Evolutionary conservation across 2,329 filamentous ascomycete genomes (phyloP), one percentile per base, ranked within the genome.

Genomic region (Neonectria magnoliae): DNA sequence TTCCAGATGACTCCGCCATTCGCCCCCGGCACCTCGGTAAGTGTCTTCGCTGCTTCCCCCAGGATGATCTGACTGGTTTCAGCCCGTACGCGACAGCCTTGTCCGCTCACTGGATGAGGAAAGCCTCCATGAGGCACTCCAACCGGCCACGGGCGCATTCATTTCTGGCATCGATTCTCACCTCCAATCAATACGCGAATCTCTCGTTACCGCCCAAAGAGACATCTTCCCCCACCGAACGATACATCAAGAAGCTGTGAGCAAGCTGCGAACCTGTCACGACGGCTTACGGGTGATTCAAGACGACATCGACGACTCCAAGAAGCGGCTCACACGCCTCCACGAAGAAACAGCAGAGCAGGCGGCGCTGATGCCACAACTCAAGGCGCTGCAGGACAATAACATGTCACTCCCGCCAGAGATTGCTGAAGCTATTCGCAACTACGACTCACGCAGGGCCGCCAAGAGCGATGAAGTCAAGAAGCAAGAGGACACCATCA

Each of bases 161-260:
- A 53, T 65, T 11, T 56, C 72, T 1, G 68, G 72, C 50, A 70
- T 74, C 51, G 69, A 74, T 13, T 62, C 64, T 31, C 70, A 74
- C 53, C 62, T 71, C 20, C 66, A 66, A n/a, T 62, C 71, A 11
- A 65, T 74, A 55, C 72, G 65, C 31, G 60, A 70, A 9, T 68
- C 72, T 9, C 66, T 74, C n/a, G 58, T 62, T 7, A 56, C 64
- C 20, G 71, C 66, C 2, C 72, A 74, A 14, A 72, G 72, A 51
- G 72, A 74, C 29, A 68, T 74, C 36, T 73, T 72, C n/a, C 72
- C 72, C 2, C 72, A 73, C n/a, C 73, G 72, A 41, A 69, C 72
- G 6, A 66, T 64, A 9, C 72, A 74, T 2, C 72, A 72, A 47
- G 72, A 74, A 41, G 71, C 71, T 4, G 62, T 71, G 58, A 60